A percentile compares a stretch with the other conserved stretches of the same genome.
These are phyloP conservation scores for Taphrina confusa DNA, from an alignment of 1,139 yeast species.

Conservation along the genomic window DNA sequence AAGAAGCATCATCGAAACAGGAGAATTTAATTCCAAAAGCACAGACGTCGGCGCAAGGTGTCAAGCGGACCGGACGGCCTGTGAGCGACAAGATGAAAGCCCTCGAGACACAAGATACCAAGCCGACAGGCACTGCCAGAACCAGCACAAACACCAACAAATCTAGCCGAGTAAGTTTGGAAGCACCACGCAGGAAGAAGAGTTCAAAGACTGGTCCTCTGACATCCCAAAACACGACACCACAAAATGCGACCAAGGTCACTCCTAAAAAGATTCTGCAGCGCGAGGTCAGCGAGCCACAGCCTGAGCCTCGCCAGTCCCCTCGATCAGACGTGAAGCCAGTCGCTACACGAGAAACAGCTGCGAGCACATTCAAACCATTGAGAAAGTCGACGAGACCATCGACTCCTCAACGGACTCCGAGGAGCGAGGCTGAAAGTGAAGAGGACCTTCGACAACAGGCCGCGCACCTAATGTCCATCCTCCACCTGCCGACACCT, in stretches of 20 bases:
- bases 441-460: slow-evolving; percentile 16
- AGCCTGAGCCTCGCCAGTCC: background rate
- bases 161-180: background rate
- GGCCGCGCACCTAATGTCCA: slow-evolving; percentile 12
- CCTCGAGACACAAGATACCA: background rate
- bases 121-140: background rate
- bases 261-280: slow-evolving; percentile 25
- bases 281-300: slow-evolving; percentile 14
- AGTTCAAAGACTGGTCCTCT: background rate
- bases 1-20: background rate
- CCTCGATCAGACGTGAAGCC: background rate
- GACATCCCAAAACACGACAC: background rate
- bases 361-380: slow-evolving; percentile 3
- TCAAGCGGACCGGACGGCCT: background rate
- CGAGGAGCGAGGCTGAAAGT: background rate
- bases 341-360: background rate
- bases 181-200: background rate
- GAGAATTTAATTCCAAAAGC: background rate
- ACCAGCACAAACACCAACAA: background rate
- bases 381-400: background rate
- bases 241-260: background rate
- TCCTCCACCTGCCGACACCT: slow-evolving; percentile 10
- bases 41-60: background rate
- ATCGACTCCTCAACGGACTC: background rate
- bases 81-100: background rate